Base-by-base conservation (phyloP, 306 rosid genomes). In the Vigna mungo region DNA sequence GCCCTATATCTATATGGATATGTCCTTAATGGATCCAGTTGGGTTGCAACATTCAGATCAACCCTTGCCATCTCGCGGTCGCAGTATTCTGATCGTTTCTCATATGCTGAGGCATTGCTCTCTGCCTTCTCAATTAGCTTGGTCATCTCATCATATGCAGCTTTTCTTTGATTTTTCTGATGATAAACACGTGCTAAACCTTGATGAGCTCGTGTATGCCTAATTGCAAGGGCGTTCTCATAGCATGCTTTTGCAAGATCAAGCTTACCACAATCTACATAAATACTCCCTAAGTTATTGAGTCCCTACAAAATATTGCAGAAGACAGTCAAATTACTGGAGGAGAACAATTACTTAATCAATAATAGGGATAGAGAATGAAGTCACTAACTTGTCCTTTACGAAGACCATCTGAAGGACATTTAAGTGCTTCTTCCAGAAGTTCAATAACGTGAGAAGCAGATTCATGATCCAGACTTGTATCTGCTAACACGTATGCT, bases 1-100 rank as follows among this genome's bases (percentile, higher is more conserved):
- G 97, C 97, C 85, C 94, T 86, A 76, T 87, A 89, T 89, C 92
- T 86, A 80, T 91, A 91, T 0, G 97, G 92, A 72, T 91, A 91
- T 7, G 94, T 85, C 81, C 92, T 89, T 39, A 89, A 70, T 14
- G 97, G 97, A 82, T 91, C 92, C 79, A 87, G 52, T 18, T 80
- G 84, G 7, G 89, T 86, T 64, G 94, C 91, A 43, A 74, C 44
- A 72, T 85, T 86, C 65, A 91, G 97, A 86, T 91, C 94, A 46
- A 54, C 65, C 74, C 80, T 89, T 10, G 92, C 94, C 86, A 66
- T 78, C 32, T 86, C 92, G 20, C 91, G 89, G 69, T 88, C 92
- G 23, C 87, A 78, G 79, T 87, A 91, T 74, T 91, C 97, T 0
- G 97, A 91, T 20, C 97, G 88, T 72, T 91, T 87, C 90, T 91